phyloP scores from a whole-genome alignment of 2,329 filamentous ascomycete species.

The Claviceps quebecensis region DNA sequence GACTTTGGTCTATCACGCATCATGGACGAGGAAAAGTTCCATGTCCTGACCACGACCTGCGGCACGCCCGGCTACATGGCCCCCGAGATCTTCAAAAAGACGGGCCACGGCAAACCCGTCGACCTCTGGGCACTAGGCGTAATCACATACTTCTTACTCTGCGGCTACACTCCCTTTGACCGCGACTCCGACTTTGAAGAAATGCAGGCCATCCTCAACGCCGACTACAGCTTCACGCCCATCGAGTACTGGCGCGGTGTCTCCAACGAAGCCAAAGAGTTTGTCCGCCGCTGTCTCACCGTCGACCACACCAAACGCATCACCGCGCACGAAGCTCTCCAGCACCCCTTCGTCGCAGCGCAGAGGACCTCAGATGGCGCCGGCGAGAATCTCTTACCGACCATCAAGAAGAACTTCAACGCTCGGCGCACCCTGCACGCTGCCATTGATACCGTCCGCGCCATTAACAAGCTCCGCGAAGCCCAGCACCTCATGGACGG shows the following conservation, averaged over 20 bases:
- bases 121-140: slow-evolving; percentile 98
- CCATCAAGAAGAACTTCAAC: slow-evolving; percentile 64
- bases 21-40: slow-evolving; percentile 98
- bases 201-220: slow-evolving; percentile 96
- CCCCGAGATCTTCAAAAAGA: slow-evolving; percentile 98
- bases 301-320: slow-evolving; percentile 78
- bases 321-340: slow-evolving; percentile 70
- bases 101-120: slow-evolving; percentile 91
- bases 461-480: slow-evolving; percentile 57
- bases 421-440: slow-evolving; percentile 54
- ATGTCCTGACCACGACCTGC: slow-evolving; percentile 93
- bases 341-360: slow-evolving; percentile 50
- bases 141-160: slow-evolving; percentile 96
- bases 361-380: slow-evolving; percentile 31
- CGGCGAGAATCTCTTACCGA: slow-evolving; percentile 50
- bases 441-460: slow-evolving; percentile 56
- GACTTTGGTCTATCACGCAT: slow-evolving; percentile 93
- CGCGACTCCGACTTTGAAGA: slow-evolving; percentile 95
- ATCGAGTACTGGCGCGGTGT: slow-evolving; percentile 95
- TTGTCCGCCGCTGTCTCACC: slow-evolving; percentile 83
- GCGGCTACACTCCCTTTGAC: slow-evolving; percentile 96
- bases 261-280: slow-evolving; percentile 72
- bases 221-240: slow-evolving; percentile 91
- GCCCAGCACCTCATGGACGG: slow-evolving; percentile 46
- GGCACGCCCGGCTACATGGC: slow-evolving; percentile 99